Evolutionary conservation across 768 basidiomycete genomes (phyloP).

Genomic region (Termitomyces sp.): DNA sequence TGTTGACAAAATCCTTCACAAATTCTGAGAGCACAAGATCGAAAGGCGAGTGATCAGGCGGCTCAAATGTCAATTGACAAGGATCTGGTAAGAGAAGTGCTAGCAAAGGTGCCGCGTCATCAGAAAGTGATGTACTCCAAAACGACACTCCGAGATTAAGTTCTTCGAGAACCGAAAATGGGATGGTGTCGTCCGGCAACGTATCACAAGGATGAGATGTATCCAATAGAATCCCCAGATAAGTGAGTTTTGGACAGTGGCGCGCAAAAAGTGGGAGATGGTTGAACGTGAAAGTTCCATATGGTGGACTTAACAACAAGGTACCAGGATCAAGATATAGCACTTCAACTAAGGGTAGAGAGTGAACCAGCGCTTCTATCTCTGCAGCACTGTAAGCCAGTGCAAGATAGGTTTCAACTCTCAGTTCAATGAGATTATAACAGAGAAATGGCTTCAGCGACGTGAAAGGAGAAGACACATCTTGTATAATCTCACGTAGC

Average conservation of each 20-base stretch:
- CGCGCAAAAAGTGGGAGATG: neutral
- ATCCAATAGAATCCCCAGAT: neutral
- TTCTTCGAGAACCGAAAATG: neutral
- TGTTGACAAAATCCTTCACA: no score
- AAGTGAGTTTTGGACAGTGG: neutral
- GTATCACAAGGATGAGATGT: neutral
- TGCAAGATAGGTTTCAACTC: neutral
- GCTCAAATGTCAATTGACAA: no score
- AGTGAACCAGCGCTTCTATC: neutral
- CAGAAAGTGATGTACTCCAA: no score
- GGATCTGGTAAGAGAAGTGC: no score
- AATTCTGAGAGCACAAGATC: no score
- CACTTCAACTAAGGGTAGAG: neutral
- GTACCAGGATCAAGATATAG: neutral
- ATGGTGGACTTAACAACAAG: neutral
- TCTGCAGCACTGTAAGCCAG: neutral
- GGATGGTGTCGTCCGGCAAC: neutral
- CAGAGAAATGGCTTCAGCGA: neutral
- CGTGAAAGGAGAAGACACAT: neutral
- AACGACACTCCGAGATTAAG: neutral
- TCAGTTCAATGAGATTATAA: neutral
- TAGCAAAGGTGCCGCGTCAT: no score
- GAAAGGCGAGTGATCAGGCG: no score
- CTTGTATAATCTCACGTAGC: neutral
- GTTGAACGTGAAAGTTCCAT: neutral